These are phyloP conservation scores for Trichosporon sp. DNA, from an alignment of 1,284 basidiomycete genomes.

Conservation along the genomic window DNA sequence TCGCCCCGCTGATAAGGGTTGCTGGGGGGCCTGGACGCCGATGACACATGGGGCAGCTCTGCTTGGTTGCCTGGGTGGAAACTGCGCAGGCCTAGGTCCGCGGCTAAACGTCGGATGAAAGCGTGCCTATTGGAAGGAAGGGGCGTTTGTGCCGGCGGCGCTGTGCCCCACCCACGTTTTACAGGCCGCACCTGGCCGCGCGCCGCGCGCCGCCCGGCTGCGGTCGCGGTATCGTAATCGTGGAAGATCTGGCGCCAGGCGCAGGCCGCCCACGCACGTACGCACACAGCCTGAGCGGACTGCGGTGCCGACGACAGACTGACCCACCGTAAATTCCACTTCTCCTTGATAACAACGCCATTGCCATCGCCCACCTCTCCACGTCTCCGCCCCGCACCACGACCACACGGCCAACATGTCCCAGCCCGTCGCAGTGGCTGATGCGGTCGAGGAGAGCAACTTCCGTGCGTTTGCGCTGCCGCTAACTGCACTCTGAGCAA, in stretches of 20 bases:
- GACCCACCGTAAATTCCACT: neutral
- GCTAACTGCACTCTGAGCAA: neutral
- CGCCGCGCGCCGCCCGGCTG: too few species aligned
- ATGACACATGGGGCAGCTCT: neutral
- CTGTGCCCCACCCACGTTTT: neutral
- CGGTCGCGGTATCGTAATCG: neutral
- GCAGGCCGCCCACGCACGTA: too few species aligned
- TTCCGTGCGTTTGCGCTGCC: constrained; percentile 7
- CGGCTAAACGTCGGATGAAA: neutral
- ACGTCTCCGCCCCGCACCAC: neutral
- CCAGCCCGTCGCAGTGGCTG: neutral
- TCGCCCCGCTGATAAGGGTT: neutral
- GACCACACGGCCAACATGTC: neutral
- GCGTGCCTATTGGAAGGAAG: neutral
- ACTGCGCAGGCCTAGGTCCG: neutral
- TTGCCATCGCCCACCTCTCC: neutral
- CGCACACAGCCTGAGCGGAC: neutral
- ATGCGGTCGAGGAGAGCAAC: constrained; percentile 10
- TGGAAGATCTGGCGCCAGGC: neutral
- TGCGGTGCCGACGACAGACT: neutral
- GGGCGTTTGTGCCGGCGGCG: neutral
- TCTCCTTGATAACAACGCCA: neutral
- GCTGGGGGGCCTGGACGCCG: neutral
- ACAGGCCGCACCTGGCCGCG: neutral
- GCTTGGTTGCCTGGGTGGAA: neutral